phyloP scores from a whole-genome alignment of 257 asterid species.

The Verbena officinalis region DNA sequence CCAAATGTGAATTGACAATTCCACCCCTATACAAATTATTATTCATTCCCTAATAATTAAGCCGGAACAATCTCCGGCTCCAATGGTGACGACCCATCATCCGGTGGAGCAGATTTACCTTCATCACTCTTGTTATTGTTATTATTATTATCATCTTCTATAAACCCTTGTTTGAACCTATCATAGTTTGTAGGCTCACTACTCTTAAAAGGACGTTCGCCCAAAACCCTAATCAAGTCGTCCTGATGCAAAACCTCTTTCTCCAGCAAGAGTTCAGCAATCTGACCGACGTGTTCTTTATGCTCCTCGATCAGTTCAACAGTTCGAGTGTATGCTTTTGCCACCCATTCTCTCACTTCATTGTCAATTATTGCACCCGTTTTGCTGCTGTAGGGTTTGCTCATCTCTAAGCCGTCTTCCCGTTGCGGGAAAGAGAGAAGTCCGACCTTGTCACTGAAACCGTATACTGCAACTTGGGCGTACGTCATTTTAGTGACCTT shows the following conservation, averaged over 20 bases:
- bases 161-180: constrained; percentile 64
- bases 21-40: constrained; percentile 12
- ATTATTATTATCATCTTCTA: too few species aligned
- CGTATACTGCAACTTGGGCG: constrained; percentile 82
- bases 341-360: constrained; percentile 82
- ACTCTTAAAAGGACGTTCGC: constrained; percentile 71
- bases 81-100: constrained; percentile 49
- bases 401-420: constrained; percentile 48
- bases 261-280: constrained; percentile 79
- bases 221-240: constrained; percentile 65
- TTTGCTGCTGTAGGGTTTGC: constrained; percentile 85
- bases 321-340: constrained; percentile 64
- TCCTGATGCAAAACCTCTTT: constrained; percentile 86
- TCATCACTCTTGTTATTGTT: constrained; percentile 32
- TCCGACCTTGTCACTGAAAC: constrained; percentile 90
- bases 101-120: constrained; percentile 33
- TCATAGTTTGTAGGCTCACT: constrained; percentile 70
- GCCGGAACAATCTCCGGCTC: constrained; percentile 52
- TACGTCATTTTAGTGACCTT: constrained; percentile 92
- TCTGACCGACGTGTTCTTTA: constrained; percentile 63
- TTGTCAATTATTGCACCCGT: constrained; percentile 75
- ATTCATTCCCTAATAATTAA: background rate
- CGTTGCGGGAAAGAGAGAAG: constrained; percentile 76
- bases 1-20: too few species aligned
- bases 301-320: constrained; percentile 72